A percentile compares a stretch with the other conserved stretches of the same genome.
Evolutionary conservation across 371 early-diverging fungal genomes (phyloP).

Genomic region (Actinomortierella wolfii): DNA sequence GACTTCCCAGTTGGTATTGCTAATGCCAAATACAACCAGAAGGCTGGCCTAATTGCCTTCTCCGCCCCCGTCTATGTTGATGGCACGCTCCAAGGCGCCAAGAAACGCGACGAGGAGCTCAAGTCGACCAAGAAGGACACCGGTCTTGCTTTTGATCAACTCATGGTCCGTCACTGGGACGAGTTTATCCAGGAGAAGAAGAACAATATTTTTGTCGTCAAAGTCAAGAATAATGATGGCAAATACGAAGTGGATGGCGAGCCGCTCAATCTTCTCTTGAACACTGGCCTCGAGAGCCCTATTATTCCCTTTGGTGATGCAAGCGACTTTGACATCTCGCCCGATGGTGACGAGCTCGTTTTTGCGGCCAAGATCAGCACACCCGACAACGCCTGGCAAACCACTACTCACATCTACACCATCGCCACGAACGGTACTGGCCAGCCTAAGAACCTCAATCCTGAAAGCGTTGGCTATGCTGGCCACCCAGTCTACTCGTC

Average conservation of each 20-base stretch:
- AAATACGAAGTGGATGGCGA: constrained; percentile 42
- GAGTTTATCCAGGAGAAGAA: constrained; percentile 54
- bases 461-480: constrained; percentile 66
- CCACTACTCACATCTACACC: constrained; percentile 72
- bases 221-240: constrained; percentile 40
- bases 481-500: constrained; percentile 66
- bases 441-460: constrained; percentile 56
- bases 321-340: constrained; percentile 63
- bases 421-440: constrained; percentile 57
- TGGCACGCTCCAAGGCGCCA: constrained; percentile 50
- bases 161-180: constrained; percentile 82
- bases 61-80: constrained; percentile 58
- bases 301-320: constrained; percentile 64
- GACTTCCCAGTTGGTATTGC: constrained; percentile 53
- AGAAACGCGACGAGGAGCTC: constrained; percentile 49
- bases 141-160: constrained; percentile 58
- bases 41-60: constrained; percentile 54
- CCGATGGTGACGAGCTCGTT: constrained; percentile 68
- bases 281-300: constrained; percentile 60
- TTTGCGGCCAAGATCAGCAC: constrained; percentile 73
- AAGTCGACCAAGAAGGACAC: constrained; percentile 54
- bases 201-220: constrained; percentile 62
- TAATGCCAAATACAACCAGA: constrained; percentile 52
- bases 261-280: constrained; percentile 55
- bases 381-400: constrained; percentile 77